These are phyloP conservation scores for Aspergillus pseudoviridinutans DNA, from an alignment of 2,329 filamentous ascomycete genomes.

Conservation along the genomic window DNA sequence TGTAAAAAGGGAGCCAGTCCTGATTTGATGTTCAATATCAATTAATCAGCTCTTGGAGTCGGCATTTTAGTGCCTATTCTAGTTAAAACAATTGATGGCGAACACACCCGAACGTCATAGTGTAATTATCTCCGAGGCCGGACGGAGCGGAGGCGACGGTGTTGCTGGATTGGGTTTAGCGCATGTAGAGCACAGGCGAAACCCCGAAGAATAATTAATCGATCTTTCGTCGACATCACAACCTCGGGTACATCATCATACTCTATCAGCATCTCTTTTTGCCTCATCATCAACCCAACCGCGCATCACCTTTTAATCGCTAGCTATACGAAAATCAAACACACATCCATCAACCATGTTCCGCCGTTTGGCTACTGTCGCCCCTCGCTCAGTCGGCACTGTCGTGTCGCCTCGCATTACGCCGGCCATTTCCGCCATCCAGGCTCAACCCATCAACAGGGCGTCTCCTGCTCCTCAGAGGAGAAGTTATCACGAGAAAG, in stretches of 20 bases:
- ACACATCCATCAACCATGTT: slow-evolving; percentile 46
- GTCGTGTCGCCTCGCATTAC: slow-evolving; percentile 47
- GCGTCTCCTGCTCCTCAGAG: slow-evolving; percentile 35
- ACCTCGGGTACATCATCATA: background rate
- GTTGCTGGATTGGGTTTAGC: slow-evolving; percentile 9
- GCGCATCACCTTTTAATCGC: slow-evolving; percentile 18
- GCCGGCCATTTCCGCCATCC: slow-evolving; percentile 45
- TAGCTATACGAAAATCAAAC: slow-evolving; percentile 13
- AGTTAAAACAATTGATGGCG: background rate
- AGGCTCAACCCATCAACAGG: slow-evolving; percentile 38
- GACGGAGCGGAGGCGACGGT: slow-evolving; percentile 13
- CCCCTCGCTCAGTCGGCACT: slow-evolving; percentile 51
- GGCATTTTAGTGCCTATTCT: background rate
- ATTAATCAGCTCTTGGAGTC: background rate
- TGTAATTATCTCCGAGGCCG: slow-evolving; percentile 9
- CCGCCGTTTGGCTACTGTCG: slow-evolving; percentile 52
- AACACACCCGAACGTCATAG: background rate
- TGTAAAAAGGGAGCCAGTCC: background rate
- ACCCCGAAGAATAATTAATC: slow-evolving; percentile 8
- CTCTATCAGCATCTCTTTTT: background rate
- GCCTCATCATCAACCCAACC: slow-evolving; percentile 3
- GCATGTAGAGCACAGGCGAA: slow-evolving; percentile 1
- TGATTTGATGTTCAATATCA: background rate
- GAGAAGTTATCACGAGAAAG: slow-evolving; percentile 63
- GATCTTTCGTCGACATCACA: slow-evolving; percentile 8